These are phyloP conservation scores for Rhynchospora pubera DNA, from an alignment of 176 grass and related monocot genomes.

Conservation along the genomic window DNA sequence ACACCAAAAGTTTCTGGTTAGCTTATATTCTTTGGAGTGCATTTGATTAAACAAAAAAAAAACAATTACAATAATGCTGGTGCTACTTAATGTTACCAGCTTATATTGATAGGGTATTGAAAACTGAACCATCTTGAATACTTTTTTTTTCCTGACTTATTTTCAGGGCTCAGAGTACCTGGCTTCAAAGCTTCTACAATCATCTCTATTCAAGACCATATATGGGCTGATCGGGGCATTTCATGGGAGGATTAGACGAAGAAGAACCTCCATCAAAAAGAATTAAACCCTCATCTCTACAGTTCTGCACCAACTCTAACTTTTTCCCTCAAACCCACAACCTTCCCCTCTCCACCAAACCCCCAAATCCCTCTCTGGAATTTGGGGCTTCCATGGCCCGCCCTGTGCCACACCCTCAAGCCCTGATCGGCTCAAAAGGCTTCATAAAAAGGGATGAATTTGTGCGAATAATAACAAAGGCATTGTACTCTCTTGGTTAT, in stretches of 20 bases:
- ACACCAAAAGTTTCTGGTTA: not conserved
- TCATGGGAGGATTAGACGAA: slow-evolving; percentile 88
- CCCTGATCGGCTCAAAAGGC: slow-evolving; percentile 65
- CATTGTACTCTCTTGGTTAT: slow-evolving; percentile 86
- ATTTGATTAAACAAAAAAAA: not conserved
- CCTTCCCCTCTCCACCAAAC: slow-evolving; percentile 26
- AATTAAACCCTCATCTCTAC: slow-evolving; percentile 63
- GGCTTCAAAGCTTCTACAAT: slow-evolving; percentile 1
- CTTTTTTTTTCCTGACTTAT: not conserved
- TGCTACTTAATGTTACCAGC: not conserved
- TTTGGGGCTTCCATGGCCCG: slow-evolving; percentile 68
- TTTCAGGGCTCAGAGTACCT: slow-evolving; percentile 1
- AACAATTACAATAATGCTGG: not conserved
- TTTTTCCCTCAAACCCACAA: slow-evolving; percentile 30
- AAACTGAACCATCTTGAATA: not conserved
- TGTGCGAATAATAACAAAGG: slow-evolving; percentile 81
- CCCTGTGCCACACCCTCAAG: slow-evolving; percentile 43
- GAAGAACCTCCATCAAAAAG: slow-evolving; percentile 83
- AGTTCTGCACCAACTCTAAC: slow-evolving; percentile 37
- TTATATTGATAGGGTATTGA: not conserved
- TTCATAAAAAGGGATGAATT: slow-evolving; percentile 84
- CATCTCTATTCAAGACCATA: slow-evolving; percentile 31
- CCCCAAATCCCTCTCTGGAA: slow-evolving; percentile 77
- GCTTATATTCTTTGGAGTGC: not conserved
- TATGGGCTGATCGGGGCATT: slow-evolving; percentile 86